These are phyloP conservation scores for Claviceps arundinis DNA, from an alignment of 2,329 filamentous ascomycete species.

Conservation along the genomic window DNA sequence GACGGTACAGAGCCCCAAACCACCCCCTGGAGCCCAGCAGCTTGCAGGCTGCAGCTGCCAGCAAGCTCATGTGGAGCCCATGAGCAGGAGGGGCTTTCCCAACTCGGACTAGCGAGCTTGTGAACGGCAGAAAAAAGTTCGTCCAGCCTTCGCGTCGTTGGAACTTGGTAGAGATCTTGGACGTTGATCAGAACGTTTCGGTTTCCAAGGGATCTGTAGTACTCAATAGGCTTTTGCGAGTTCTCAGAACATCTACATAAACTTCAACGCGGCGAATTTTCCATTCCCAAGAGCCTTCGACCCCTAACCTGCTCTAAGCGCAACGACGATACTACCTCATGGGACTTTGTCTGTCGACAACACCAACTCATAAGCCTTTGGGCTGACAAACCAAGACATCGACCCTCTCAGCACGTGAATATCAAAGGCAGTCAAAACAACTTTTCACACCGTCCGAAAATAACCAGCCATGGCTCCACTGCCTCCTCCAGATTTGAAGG, in stretches of 20 bases:
- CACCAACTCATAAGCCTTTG: neutral
- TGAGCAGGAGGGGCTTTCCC: neutral
- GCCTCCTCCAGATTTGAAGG: slow-evolving; percentile 43
- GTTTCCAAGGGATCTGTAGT: neutral
- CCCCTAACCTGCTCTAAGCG: neutral
- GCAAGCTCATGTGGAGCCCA: neutral
- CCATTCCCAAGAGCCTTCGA: neutral
- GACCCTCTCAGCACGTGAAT: neutral
- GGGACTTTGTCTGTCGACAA: neutral
- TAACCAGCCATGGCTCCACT: slow-evolving; percentile 2
- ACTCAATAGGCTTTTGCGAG: neutral
- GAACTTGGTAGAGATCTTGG: neutral
- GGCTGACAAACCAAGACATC: neutral
- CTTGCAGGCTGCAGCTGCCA: neutral
- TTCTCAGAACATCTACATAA: too few species aligned
- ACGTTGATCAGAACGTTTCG: neutral
- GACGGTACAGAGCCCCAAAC: too few species aligned
- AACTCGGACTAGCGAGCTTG: neutral
- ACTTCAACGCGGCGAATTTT: neutral
- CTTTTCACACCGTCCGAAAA: neutral
- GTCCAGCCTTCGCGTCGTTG: neutral
- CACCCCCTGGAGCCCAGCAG: too few species aligned
- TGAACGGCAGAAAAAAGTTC: slow-evolving; percentile 14
- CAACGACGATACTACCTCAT: neutral
- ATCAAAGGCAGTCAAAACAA: neutral